Evolutionary conservation across 2,329 filamentous ascomycete species (phyloP).

Genomic region (Cladosporium sp.): DNA sequence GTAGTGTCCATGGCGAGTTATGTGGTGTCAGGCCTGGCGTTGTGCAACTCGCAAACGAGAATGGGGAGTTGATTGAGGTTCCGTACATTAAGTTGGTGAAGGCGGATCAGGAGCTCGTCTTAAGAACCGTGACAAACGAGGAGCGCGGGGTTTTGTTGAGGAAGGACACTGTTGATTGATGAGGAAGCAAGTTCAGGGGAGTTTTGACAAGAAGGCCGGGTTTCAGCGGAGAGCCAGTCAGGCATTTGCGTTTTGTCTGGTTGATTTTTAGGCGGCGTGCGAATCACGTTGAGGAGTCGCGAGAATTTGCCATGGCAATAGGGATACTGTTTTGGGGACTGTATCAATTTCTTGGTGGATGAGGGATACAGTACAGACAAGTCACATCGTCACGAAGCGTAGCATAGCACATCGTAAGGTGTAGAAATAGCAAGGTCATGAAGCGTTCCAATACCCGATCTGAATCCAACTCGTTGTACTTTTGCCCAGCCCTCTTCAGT

Average conservation of each 20-base stretch:
- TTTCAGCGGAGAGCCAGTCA: no score
- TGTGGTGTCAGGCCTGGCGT: slow-evolving; percentile 12
- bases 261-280: no score
- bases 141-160: not conserved
- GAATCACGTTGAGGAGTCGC: no score
- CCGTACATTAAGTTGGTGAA: slow-evolving; percentile 4
- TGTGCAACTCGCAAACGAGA: slow-evolving; percentile 2
- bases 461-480: not conserved
- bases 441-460: not conserved
- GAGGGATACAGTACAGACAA: no score
- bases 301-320: no score
- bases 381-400: no score
- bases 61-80: slow-evolving; percentile 3
- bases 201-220: no score
- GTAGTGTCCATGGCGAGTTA: slow-evolving; percentile 11
- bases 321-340: no score
- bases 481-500: slow-evolving; percentile 46
- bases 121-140: not conserved
- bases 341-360: no score
- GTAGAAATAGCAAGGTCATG: not conserved
- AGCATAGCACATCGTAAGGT: no score
- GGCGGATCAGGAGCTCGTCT: slow-evolving; percentile 43
- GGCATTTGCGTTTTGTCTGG: no score
- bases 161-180: not conserved
- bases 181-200: no score